Percentiles rank a stretch among this genome's conserved stretches.
phyloP scores from a whole-genome alignment of 495 filamentous ascomycete species.

The Jackrogersella multiformis region DNA sequence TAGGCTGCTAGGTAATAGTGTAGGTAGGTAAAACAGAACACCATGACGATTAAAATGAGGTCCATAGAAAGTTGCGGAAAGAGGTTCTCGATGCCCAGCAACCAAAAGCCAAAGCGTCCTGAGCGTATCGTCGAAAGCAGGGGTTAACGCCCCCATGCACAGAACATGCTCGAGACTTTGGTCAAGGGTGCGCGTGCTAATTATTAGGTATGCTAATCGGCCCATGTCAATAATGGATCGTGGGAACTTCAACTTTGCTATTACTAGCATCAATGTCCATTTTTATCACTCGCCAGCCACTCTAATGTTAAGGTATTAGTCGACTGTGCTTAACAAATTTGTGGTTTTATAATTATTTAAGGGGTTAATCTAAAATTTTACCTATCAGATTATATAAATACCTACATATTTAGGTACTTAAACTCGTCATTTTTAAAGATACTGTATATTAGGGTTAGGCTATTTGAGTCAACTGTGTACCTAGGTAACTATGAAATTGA shows the following conservation, averaged over 20 bases:
- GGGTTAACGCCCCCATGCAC: slow-evolving; percentile 26
- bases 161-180: slow-evolving; percentile 39
- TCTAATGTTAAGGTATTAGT: background rate
- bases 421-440: too few relatives aligned
- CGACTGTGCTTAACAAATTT: too few relatives aligned
- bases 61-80: slow-evolving; percentile 24
- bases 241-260: slow-evolving; percentile 23
- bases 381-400: too few relatives aligned
- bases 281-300: background rate
- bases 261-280: slow-evolving; percentile 3
- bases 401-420: too few relatives aligned
- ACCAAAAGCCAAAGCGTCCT: slow-evolving; percentile 36
- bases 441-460: too few relatives aligned
- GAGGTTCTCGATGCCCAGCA: slow-evolving; percentile 33
- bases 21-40: background rate
- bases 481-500: background rate
- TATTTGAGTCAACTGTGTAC: background rate
- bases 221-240: slow-evolving; percentile 30
- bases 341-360: too few relatives aligned
- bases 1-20: too few relatives aligned
- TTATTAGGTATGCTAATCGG: slow-evolving; percentile 24
- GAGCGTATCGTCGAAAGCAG: slow-evolving; percentile 20
- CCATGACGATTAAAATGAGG: slow-evolving; percentile 13
- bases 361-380: too few relatives aligned
- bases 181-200: slow-evolving; percentile 31